A percentile compares a stretch with the other conserved stretches of the same genome.
Conservation (phyloP, 1,139 yeast genomes). For the Kodamaea fungicola region DNA sequence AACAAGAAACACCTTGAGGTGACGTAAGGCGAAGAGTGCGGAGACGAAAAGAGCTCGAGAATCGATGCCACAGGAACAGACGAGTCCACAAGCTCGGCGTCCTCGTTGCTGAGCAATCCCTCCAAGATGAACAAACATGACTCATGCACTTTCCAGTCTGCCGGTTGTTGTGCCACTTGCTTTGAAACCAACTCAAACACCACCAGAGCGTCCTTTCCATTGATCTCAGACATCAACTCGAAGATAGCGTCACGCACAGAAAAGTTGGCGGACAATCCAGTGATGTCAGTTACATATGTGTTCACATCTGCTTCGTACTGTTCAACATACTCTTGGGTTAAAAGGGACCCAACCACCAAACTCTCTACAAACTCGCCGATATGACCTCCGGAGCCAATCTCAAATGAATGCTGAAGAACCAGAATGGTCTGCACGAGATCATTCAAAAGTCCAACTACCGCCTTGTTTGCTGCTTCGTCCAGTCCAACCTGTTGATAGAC, state of each 20-base stretch:
- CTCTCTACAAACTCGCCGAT: slow-evolving; percentile 18
- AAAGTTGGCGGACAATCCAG: slow-evolving; percentile 54
- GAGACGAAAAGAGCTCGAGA: slow-evolving; percentile 19
- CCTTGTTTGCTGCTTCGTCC: slow-evolving; percentile 7
- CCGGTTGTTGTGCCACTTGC: slow-evolving; percentile 9
- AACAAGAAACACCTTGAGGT: slow-evolving; percentile 45
- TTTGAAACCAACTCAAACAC: slow-evolving; percentile 19
- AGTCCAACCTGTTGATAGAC: slow-evolving; percentile 14
- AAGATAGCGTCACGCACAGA: slow-evolving; percentile 52
- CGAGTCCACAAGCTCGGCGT: slow-evolving; percentile 21
- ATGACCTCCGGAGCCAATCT: slow-evolving; percentile 10
- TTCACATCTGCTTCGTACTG: slow-evolving; percentile 56
- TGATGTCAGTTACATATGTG: slow-evolving; percentile 64
- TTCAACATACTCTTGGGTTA: slow-evolving; percentile 27
- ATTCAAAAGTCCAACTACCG: slow-evolving; percentile 13
- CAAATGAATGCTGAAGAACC: slow-evolving; percentile 25
- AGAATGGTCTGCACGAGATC: slow-evolving; percentile 25
- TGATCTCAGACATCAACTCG: slow-evolving; percentile 48
- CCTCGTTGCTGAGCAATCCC: slow-evolving; percentile 45
- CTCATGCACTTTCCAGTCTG: slow-evolving; percentile 28
- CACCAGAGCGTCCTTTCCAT: slow-evolving; percentile 29
- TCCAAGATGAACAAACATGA: slow-evolving; percentile 39
- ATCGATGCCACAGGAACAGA: slow-evolving; percentile 20
- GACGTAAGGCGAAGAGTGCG: slow-evolving; percentile 26
- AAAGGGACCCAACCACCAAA: slow-evolving; percentile 21